phyloP scores from a whole-genome alignment of 2,329 filamentous ascomycete species.

The Venturia effusa region DNA sequence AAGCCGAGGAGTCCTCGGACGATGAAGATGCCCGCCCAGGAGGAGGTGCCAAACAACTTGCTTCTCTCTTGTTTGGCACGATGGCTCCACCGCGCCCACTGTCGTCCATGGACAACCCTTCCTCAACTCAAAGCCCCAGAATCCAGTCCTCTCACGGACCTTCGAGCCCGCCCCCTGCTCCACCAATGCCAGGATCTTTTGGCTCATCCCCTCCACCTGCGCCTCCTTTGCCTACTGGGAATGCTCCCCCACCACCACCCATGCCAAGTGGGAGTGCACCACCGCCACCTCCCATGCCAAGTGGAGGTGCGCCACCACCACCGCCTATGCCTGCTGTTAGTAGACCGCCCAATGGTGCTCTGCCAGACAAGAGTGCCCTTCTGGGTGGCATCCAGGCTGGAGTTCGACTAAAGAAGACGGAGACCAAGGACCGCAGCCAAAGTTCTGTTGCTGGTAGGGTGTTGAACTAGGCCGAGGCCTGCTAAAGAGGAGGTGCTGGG shows the following conservation, averaged over 20 bases:
- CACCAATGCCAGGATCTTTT: conserved; percentile 24
- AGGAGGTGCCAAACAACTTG: conserved; percentile 80
- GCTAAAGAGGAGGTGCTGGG: neutral
- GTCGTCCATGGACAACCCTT: conserved; percentile 68
- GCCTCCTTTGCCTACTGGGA: conserved; percentile 20
- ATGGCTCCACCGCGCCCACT: conserved; percentile 90
- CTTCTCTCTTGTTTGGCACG: conserved; percentile 89
- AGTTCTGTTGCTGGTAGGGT: conserved; percentile 69
- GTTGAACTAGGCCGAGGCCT: conserved; percentile 19
- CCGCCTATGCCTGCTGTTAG: conserved; percentile 23
- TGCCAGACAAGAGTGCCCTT: conserved; percentile 44
- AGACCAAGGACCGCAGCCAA: conserved; percentile 76
- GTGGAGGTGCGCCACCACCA: conserved; percentile 28
- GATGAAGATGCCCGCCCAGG: conserved; percentile 68
- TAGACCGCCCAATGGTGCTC: conserved; percentile 19
- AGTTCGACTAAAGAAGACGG: conserved; percentile 69
- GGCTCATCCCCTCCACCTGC: conserved; percentile 30
- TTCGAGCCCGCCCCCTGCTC: conserved; percentile 29
- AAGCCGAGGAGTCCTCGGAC: conserved; percentile 57
- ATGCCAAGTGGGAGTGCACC: conserved; percentile 31
- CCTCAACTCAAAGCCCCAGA: conserved; percentile 32
- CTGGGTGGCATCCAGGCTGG: conserved; percentile 77
- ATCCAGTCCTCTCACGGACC: conserved; percentile 31
- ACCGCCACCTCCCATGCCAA: conserved; percentile 35
- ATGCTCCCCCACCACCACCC: conserved; percentile 35